Evolutionary conservation across 352 stramenopile species (phyloP).

Genomic region (Globisporangium abappressorium): DNA sequence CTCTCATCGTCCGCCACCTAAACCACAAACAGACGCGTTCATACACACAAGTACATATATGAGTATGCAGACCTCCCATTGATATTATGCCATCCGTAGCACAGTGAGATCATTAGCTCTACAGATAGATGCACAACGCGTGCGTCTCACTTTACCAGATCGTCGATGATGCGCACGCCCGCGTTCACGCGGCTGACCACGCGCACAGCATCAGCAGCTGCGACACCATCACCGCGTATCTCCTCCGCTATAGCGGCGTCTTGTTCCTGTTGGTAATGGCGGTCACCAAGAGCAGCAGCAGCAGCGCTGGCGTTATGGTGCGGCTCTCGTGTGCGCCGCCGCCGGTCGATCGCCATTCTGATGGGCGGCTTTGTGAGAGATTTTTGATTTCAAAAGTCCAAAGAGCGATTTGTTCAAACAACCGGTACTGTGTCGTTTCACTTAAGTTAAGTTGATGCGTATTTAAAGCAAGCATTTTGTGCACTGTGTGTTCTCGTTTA

Average conservation of each 20-base stretch:
- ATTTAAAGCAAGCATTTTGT: neutral
- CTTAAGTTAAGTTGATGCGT: neutral
- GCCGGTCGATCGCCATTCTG: slow-evolving; percentile 5
- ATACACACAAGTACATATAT: neutral
- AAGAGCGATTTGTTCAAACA: neutral
- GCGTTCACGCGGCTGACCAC: slow-evolving; percentile 36
- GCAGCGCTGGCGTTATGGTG: neutral
- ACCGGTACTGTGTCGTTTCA: neutral
- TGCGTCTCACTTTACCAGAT: slow-evolving; percentile 22
- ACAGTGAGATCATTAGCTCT: neutral
- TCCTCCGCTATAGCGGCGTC: neutral
- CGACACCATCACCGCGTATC: neutral
- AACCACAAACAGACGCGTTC: neutral
- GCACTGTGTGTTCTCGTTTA: neutral
- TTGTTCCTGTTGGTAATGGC: neutral
- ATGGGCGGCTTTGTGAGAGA: neutral
- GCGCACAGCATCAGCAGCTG: slow-evolving; percentile 2
- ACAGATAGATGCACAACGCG: neutral
- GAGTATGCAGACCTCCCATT: neutral
- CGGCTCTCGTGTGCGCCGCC: neutral
- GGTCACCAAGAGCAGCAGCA: neutral
- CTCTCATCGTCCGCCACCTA: slow-evolving; percentile 31
- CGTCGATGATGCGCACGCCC: slow-evolving; percentile 34
- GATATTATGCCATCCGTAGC: neutral
- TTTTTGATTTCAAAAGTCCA: slow-evolving; percentile 5